Base-by-base conservation (phyloP, 2,329 filamentous ascomycete genomes). In the Penicillium paneum region DNA sequence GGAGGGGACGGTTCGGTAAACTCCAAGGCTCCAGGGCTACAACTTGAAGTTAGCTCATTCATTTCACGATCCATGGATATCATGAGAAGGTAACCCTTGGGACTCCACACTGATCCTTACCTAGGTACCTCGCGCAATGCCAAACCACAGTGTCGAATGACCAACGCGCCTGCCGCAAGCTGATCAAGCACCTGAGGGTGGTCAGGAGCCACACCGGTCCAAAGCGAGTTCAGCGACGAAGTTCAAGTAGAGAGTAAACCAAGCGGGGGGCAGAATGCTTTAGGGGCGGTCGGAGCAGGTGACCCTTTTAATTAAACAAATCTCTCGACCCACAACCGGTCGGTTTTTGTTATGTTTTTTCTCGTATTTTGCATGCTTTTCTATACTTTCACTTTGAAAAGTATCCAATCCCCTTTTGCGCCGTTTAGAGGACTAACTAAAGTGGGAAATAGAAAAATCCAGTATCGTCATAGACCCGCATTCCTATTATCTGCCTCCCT, bases 211-310 rank as follows among this genome's bases (percentile, higher is more conserved):
- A 36, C 48, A 44, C 31, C 48, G 13, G 7, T 31, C 17, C 8
- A 17, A 26, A 19, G 21, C 26, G 12, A 28, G n/a, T 34, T 34
- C n/a, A 28, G 26, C 8, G 13, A 44, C 17, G 21, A 41, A 24
- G 38, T 42, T 34, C 38, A 35, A 29, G 28, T 10, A 29, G 5
- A 31, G 11, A 31, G 35, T 47, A 34, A 34, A 49, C 19, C 15
- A 42, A 42, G 38, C 17, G 48, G 48, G 48, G 48, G 49, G 49
- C 49, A 48, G 49, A 52, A 52, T 34, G 35, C 10, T 19, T 52
- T 52, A 52, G 49, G 49, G 49, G 49, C 42, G 49, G 42, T 52
- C 38, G 49, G 13, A 41, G 42, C 49, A 52, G 49, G 49, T 52
- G 49, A 52, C 49, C 49, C 36, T 44, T 44, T 39, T 39, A 50